Evolutionary conservation across 495 filamentous ascomycete species (phyloP), one percentile per base, ranked within the genome.

Genomic region (Aspergillus haitiensis): DNA sequence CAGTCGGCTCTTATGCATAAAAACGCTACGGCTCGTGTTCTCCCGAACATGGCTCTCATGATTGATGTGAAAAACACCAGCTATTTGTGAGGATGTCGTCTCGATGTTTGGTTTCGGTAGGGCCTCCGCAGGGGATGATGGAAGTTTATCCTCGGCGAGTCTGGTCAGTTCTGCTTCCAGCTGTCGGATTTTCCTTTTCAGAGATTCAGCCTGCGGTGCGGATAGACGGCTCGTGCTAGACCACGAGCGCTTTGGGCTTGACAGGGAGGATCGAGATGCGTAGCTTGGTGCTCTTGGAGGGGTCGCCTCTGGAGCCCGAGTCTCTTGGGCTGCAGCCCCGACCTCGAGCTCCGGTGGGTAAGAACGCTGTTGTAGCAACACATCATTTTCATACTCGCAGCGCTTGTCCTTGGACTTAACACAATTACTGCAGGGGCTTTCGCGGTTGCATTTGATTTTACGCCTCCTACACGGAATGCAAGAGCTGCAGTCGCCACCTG

Each of bases 1-100:
- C 5, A 81, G 45, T 0, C 83, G 75, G 0, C 71, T 74, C 67
- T 85, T 85, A 59, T 84, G 80, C n/a, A 72, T 71, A 36, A 84
- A 70, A 36, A 84, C 71, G n/a, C 74, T 70, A 10, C 72, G 70
- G 21, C 57, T 64, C 2, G 80, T 72, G 0, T 62, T 55, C 15
- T 66, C 64, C 32, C 18, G 32, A 18, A 57, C 35, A 16, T 71
- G 37, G 9, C 48, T 68, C 54, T 74, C 73, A 15, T 63, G 56
- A 13, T 70, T 63, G 6, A 71, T 15, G 51, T 72, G 64, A 51
- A 72, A 71, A 18, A 63, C 67, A 39, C 64, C 72, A 4, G 52
- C 59, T 7, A 73, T 50, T 1, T 55, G 37, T 16, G 64, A 68
- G 21, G 39, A 62, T 37, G 53, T 62, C 15, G 67, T 65, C 48